Conservation (phyloP, 1,284 basidiomycete species). For the Ustilago cynodontis region DNA sequence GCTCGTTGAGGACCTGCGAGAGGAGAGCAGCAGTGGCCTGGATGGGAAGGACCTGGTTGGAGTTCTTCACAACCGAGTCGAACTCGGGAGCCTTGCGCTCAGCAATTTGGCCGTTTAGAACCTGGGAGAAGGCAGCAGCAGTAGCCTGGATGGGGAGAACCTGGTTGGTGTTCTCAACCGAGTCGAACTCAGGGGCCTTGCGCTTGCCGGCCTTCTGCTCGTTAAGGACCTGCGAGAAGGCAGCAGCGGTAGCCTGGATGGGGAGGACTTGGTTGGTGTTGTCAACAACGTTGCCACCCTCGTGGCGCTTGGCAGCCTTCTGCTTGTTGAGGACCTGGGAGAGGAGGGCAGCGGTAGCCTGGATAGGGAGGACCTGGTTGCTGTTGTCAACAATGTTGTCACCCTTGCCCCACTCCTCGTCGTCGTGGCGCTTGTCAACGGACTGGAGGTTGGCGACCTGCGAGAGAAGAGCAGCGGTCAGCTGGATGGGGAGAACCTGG, state of each 20-base stretch:
- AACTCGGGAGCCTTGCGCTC: conserved; percentile 20
- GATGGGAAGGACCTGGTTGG: conserved; percentile 28
- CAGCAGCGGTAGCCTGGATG: conserved; percentile 38
- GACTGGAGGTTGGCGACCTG: conserved; percentile 21
- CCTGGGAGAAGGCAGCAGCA: conserved; percentile 24
- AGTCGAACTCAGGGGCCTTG: neutral
- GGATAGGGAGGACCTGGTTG: conserved; percentile 30
- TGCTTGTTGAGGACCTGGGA: conserved; percentile 25
- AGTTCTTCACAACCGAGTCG: conserved; percentile 24
- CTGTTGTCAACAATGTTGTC: conserved; percentile 34
- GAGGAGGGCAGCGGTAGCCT: conserved; percentile 32
- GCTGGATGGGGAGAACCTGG: conserved; percentile 30
- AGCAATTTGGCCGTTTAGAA: conserved; percentile 19
- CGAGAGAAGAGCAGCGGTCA: conserved; percentile 22
- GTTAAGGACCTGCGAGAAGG: conserved; percentile 22
- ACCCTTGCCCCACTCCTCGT: conserved; percentile 14
- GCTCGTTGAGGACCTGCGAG: conserved; percentile 20
- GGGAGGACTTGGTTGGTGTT: conserved; percentile 40
- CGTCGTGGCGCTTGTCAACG: conserved; percentile 16
- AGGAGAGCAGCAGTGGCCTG: conserved; percentile 25
- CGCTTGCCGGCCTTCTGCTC: conserved; percentile 18
- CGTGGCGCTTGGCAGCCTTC: conserved; percentile 11
- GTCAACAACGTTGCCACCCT: conserved; percentile 10
- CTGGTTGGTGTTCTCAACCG: conserved; percentile 35
- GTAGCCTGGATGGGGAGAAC: conserved; percentile 43